phyloP scores from a whole-genome alignment of 2,329 filamentous ascomycete genomes.

The Pseudofabraea citricarpa region DNA sequence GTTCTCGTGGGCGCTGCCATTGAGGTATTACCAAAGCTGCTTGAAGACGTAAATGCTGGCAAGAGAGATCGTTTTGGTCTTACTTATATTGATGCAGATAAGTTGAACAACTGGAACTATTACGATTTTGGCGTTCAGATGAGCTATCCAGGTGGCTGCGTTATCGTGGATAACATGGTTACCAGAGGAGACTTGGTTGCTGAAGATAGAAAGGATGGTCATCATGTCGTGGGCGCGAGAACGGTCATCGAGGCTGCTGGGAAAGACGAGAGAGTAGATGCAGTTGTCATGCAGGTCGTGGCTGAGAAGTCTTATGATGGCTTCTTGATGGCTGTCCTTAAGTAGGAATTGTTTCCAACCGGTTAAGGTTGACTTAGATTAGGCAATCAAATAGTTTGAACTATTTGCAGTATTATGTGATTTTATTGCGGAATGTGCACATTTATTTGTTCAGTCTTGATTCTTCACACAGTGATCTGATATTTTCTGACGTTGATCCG shows the following conservation, averaged over 20 bases:
- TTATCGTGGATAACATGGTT: background rate
- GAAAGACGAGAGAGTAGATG: background rate
- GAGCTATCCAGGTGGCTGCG: no score
- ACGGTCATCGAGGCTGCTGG: background rate
- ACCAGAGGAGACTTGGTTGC: background rate
- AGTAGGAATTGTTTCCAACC: no score
- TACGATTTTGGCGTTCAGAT: background rate
- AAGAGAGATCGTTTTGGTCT: background rate
- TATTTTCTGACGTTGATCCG: no score
- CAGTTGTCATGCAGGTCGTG: background rate
- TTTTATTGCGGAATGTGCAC: no score
- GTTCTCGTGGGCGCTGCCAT: slow-evolving; percentile 39
- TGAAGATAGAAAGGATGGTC: background rate
- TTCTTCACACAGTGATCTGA: no score
- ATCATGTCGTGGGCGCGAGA: background rate
- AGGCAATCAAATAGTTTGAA: no score
- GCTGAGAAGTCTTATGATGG: background rate
- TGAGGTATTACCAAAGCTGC: slow-evolving; percentile 34
- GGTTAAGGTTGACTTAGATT: no score
- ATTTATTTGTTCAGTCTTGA: no score
- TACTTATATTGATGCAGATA: background rate
- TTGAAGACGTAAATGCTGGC: slow-evolving; percentile 24
- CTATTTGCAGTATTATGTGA: no score
- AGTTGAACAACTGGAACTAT: slow-evolving; percentile 1
- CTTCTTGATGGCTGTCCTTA: background rate